Base-by-base conservation (phyloP, 768 basidiomycete genomes). In the Calocybe cyanea region DNA sequence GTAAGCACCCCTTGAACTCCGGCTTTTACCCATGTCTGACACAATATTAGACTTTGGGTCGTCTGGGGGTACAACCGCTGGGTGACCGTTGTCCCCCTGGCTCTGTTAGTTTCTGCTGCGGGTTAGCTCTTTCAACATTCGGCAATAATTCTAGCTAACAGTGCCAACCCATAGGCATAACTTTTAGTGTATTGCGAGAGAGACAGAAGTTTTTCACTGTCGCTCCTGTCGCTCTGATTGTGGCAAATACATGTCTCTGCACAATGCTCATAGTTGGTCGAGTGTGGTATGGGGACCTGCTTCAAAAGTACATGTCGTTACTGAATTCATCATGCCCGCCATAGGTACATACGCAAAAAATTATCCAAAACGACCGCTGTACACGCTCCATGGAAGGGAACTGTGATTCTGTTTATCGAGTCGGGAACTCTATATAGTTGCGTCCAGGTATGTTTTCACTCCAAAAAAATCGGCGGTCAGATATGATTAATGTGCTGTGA, bases 1-100 rank as follows among this genome's bases (percentile, higher is more conserved):
- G 49, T 51, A 1, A 20, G 45, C 42, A 4, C 5, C 14, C 2
- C 8, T 11, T 6, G 25, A 11, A 28, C 6, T 28, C 25, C 11
- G 25, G 25, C 25, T 5, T 28, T 28, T 28, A 6, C 25, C n/a
- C n/a, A n/a, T n/a, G n/a, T n/a, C 25, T 28, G 25, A 28, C 25
- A 11, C 5, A 11, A 28, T 21, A n/a, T 31, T 25, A 52, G 51
- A 34, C 44, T 52, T 14, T 52, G 51, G 51, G 33, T 41, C 21
- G 43, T 52, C 17, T 51, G 50, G 50, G 46, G 38, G 4, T 38
- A 35, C 23, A 44, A 40, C 35, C 23, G 41, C 30, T 52, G 43
- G 42, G 24, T 52, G 23, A 45, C 38, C n/a, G 4, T 45, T 18
- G 37, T 46, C 4, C 51, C 51, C 10, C 31, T 48, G 2, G 30